Evolutionary conservation across 2,329 filamentous ascomycete genomes (phyloP).

Genomic region (Pyrenochaeta sp.): DNA sequence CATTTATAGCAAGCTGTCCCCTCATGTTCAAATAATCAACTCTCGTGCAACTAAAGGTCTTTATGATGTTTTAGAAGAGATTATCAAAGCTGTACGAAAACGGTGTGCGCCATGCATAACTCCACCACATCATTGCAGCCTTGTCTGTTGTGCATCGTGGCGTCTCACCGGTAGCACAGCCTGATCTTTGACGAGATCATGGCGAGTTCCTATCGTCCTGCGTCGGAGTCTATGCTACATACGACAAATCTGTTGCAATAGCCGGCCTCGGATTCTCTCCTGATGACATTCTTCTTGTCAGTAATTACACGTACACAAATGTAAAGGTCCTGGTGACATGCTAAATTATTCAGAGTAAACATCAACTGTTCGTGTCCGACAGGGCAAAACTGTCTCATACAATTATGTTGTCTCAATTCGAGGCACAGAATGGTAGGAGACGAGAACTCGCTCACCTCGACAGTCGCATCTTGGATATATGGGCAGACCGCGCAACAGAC

Average conservation of each 20-base stretch:
- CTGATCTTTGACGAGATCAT: neutral
- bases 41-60: too few species aligned
- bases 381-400: neutral
- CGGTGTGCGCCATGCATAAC: neutral
- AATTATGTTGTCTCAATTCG: neutral
- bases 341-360: neutral
- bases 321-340: neutral
- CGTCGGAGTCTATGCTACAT: neutral
- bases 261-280: neutral
- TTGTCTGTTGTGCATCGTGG: neutral
- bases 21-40: too few species aligned
- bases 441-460: neutral
- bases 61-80: too few species aligned
- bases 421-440: neutral
- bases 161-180: neutral
- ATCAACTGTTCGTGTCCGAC: neutral
- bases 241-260: neutral
- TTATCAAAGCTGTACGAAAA: neutral
- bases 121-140: neutral
- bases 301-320: neutral
- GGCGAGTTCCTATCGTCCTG: neutral
- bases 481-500: neutral
- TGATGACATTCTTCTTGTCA: neutral
- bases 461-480: neutral
- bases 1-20: too few species aligned